Evolutionary conservation across 2,329 filamentous ascomycete species (phyloP).

Genomic region (Nannizziopsis arthrosporioides): DNA sequence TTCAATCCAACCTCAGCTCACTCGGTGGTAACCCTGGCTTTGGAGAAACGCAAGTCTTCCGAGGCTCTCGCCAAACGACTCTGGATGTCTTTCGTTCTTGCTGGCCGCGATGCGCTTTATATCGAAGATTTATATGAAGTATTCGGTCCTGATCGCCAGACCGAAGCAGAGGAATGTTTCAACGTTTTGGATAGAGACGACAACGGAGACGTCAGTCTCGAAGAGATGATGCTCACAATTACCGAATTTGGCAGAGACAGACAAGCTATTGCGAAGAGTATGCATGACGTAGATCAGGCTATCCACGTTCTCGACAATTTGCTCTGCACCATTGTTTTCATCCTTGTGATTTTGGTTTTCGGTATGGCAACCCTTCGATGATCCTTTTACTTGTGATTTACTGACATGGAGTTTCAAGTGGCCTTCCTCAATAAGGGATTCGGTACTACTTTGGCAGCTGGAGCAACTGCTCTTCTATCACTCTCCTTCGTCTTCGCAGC

Average conservation of each 20-base stretch:
- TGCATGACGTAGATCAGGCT: conserved; percentile 95
- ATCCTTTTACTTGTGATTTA: neutral
- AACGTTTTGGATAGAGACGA: conserved; percentile 66
- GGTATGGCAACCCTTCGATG: conserved; percentile 35
- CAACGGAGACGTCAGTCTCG: conserved; percentile 88
- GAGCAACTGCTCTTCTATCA: conserved; percentile 82
- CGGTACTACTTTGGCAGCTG: conserved; percentile 72
- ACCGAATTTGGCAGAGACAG: conserved; percentile 73
- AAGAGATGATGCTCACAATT: conserved; percentile 86
- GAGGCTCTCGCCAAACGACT: conserved; percentile 89
- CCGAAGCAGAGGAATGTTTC: conserved; percentile 80
- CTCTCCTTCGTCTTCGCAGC: conserved; percentile 94
- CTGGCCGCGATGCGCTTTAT: conserved; percentile 69
- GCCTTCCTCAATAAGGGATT: conserved; percentile 83
- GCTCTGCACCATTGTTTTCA: conserved; percentile 65
- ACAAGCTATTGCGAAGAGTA: conserved; percentile 79
- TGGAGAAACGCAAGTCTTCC: conserved; percentile 71
- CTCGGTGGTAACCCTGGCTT: conserved; percentile 74
- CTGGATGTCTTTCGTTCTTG: conserved; percentile 96
- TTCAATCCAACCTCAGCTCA: conserved; percentile 88
- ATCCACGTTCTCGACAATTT: conserved; percentile 83
- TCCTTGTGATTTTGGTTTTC: conserved; percentile 76
- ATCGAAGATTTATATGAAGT: conserved; percentile 79
- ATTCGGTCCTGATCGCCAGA: conserved; percentile 59
- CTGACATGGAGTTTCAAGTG: conserved; percentile 38